Evolutionary conservation across 345 rosid genomes (phyloP), one percentile per base, ranked within the genome.

Genomic region (Laguncularia racemosa): DNA sequence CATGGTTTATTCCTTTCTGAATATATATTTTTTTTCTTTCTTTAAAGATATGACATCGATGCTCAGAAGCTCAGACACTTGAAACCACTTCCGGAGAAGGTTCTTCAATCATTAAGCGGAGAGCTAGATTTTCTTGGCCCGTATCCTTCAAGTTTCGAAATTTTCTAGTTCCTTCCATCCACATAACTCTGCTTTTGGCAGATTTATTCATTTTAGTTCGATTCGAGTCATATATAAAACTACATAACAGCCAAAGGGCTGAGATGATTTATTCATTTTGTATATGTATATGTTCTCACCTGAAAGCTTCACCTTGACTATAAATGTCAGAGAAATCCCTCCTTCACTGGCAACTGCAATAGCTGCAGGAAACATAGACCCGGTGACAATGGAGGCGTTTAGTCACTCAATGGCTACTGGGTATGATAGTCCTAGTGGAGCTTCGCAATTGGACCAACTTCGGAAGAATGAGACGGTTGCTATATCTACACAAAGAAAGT

Each of bases 111-210:
- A 57, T 54, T 78, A 17, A 73, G 59, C 56, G 87, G 66, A 72
- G 71, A 83, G 50, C 85, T 88, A 16, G 86, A 91, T 68, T 88
- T 88, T 65, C 81, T 88, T 17, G 96, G 98, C 66, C 95, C 91
- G 96, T 88, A 92, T 92, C 96, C 90, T 82, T 61, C 40, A 33
- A 33, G 1, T 33, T 1, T 33, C 9, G 0, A 33, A 33, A 5
- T 33, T 33, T 33, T 33, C 6, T 9, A 33, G 7, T 33, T 7
- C 40, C 11, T 33, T 9, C 40, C 40, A 45, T 48, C 21, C 21
- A 18, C 14, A 17, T 15, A 50, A 3, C 53, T 16, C 21, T 17
- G 10, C 20, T 48, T 48, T 12, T 48, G 12, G 20, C 20, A 48
- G 15, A 48, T 48, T 48, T 15, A 48, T 19, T 6, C 2, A 12